Base-by-base conservation (phyloP, 345 rosid species). In the Excoecaria cochinchinensis region DNA sequence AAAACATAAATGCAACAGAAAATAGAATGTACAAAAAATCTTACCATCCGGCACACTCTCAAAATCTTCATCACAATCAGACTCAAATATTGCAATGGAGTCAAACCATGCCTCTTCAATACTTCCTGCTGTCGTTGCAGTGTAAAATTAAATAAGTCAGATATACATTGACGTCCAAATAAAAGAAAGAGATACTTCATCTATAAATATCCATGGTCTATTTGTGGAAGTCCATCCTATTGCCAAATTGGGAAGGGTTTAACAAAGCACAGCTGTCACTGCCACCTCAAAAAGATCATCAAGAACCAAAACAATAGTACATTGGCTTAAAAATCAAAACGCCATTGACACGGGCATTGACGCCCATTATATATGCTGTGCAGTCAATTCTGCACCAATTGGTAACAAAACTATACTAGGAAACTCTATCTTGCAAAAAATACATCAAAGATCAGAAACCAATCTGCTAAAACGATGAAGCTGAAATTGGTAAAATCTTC, bases 61-160 rank as follows among this genome's bases (percentile, higher is more conserved):
- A 50, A 60, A 81, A 76, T 81, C 83, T 57, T 76, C 80, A 4
- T 81, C 83, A 38, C 77, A 61, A 63, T 81, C 83, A 25, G 83
- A 81, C 40, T 81, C 83, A 25, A 77, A 77, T 73, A 48, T 47
- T 53, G 80, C 63, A 52, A 39, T 21, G 17, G 83, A 72, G 48
- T 81, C 83, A 73, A 76, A 81, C 83, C 83, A 81, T 63, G 83
- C 72, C 51, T 81, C 83, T 72, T 81, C 83, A 13, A 57, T 63
- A 64, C 77, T 73, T 36, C 80, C 83, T 53, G 68, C 77, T 39
- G 78, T 71, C 48, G 58, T 61, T 21, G 36, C 13, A 78, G 52
- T 16, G 19, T 24, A 80, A 58, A 44, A 31, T 31, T 31, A 31
- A 31, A 59, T 71, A 77, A 69, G 25, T 70, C 70, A 74, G 60